Evolutionary conservation across 2,329 filamentous ascomycete species (phyloP).

Genomic region (Cephalotrichum gorgonifer): DNA sequence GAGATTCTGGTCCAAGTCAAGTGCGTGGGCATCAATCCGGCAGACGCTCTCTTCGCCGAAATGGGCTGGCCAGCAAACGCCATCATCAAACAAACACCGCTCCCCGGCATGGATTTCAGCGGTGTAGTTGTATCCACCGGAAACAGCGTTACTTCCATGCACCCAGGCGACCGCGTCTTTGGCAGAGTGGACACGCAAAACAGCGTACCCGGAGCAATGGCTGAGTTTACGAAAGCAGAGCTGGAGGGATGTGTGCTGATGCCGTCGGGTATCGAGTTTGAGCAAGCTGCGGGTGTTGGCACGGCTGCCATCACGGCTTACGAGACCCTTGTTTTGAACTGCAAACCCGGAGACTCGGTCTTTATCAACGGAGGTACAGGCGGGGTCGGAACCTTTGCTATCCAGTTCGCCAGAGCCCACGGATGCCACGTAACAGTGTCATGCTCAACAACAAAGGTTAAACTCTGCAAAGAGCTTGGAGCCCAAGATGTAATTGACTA

Average conservation of each 20-base stretch:
- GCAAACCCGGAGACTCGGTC: neutral
- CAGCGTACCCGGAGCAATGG: too few species aligned
- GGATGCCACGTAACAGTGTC: constrained; percentile 29
- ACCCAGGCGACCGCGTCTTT: too few species aligned
- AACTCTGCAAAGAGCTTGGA: constrained; percentile 22
- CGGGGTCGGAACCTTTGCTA: constrained; percentile 31
- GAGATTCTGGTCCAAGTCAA: too few species aligned
- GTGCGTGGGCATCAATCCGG: too few species aligned
- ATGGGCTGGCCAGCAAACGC: too few species aligned
- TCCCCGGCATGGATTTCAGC: too few species aligned
- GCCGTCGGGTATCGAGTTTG: neutral
- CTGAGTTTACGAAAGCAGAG: too few species aligned
- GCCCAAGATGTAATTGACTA: constrained; percentile 28
- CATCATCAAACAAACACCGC: too few species aligned
- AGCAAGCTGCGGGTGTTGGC: neutral
- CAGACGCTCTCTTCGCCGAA: too few species aligned
- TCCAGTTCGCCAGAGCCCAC: constrained; percentile 31
- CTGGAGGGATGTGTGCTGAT: neutral
- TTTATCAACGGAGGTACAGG: constrained; percentile 38
- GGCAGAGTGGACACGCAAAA: too few species aligned
- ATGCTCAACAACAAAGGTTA: constrained; percentile 21
- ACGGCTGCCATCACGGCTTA: neutral
- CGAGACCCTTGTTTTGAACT: neutral
- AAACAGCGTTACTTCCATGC: too few species aligned
- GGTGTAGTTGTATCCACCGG: too few species aligned